These are phyloP conservation scores for Syzygium aqueum DNA, from an alignment of 345 rosid genomes.

Conservation along the genomic window DNA sequence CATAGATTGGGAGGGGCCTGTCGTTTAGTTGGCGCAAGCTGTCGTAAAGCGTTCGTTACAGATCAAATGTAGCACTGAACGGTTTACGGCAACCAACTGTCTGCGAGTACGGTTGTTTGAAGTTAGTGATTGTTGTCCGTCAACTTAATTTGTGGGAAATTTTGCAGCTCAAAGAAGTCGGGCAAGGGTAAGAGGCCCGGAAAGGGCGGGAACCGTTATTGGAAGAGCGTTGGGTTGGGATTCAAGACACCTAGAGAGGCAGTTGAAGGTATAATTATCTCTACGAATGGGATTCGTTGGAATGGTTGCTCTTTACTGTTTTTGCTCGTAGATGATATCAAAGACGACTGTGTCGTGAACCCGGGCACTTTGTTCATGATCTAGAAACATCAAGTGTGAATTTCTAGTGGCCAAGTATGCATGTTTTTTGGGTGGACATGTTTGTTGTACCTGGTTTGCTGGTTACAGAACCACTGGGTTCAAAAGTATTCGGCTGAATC, in stretches of 20 bases:
- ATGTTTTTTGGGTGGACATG: not conserved
- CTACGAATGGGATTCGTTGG: not conserved
- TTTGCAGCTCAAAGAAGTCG: conserved; percentile 65
- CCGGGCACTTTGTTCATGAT: not conserved
- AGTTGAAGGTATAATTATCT: conserved; percentile 46
- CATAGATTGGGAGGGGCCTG: not conserved
- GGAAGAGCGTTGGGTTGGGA: conserved; percentile 81
- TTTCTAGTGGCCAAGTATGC: not conserved
- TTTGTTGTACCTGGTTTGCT: not conserved
- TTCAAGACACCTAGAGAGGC: conserved; percentile 97
- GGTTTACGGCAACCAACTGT: not conserved
- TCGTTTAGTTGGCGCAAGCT: not conserved
- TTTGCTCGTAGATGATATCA: not conserved
- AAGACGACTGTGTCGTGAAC: not conserved
- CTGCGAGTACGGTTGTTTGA: not conserved
- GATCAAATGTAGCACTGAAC: not conserved
- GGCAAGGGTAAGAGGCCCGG: conserved; percentile 93
- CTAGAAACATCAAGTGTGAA: not conserved
- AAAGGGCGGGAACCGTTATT: conserved; percentile 85
- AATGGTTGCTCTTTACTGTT: not conserved
- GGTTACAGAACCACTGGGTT: not conserved
- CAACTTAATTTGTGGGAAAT: not conserved
- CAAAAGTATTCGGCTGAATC: not conserved
- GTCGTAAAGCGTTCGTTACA: not conserved
- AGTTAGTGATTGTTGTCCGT: not conserved